Base-by-base conservation (phyloP, 257 asterid species). In the Vinca minor region DNA sequence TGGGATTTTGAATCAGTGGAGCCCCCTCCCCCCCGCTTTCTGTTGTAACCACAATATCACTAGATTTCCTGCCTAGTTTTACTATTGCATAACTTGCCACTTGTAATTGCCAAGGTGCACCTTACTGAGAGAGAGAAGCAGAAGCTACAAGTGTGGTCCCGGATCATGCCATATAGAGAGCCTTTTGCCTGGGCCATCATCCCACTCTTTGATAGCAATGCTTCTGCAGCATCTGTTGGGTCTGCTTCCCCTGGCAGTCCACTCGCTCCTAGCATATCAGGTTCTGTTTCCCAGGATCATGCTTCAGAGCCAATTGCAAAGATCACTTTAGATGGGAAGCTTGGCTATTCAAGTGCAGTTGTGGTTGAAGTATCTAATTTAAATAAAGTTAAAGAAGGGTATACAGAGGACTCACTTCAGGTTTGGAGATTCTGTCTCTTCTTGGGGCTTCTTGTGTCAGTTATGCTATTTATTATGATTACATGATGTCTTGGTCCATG, bases 161-260 rank as follows among this genome's bases (percentile, higher is more conserved):
- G 91, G 74, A 78, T 93, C 77, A 93, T 93, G 99, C 96, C 99
- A 59, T 79, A 89, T 70, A 80, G 85, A 72, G 99, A 93, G 81
- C 77, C 99, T 59, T 93, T 93, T 83, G 85, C 99, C 46, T 93
- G 96, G 97, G 97, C 96, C 66, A 85, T 93, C 63, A 84, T 93
- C 71, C 97, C 99, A 17, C 97, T 93, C 66, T 93, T 93, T 74
- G 99, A 93, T 75, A 79, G 96, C 74, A 87, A 87, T 65, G 69
- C 77, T 77, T 64, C 81, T 70, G 81, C 93, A 78, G 76, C 88
- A 73, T 79, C 93, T 66, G 95, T 83, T 47, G 99, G 96, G 60
- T 78, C 95, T 78, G 82, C 95, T 73, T 89, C 97, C 53, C 99
- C 97, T 45, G 83, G 96, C 83, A 89, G 99, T 69, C 99, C 99